Conservation (phyloP, 148 eudicot species). For the Agrostemma githago region DNA sequence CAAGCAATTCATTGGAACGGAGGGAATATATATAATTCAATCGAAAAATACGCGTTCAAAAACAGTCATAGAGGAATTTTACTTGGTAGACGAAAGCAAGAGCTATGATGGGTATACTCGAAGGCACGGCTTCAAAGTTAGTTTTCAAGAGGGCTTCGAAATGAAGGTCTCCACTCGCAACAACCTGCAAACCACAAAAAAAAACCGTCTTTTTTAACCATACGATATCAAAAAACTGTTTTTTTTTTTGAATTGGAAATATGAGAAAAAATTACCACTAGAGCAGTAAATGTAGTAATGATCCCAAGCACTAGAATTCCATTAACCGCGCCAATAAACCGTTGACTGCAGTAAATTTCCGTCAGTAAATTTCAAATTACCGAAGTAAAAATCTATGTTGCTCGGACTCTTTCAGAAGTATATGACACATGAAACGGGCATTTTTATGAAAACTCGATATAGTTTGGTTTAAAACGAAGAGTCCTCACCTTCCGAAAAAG, state of each 20-base stretch:
- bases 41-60: not conserved
- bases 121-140: constrained; percentile 78
- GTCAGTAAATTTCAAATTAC: too few relatives aligned
- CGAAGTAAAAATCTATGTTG: too few relatives aligned
- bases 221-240: too few relatives aligned
- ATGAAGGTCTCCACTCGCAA: constrained; percentile 76
- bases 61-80: constrained; percentile 9
- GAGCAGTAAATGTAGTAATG: constrained; percentile 61
- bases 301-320: constrained; percentile 72
- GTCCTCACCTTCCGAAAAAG: constrained; percentile 75
- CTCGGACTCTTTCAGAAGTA: too few relatives aligned
- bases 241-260: not conserved
- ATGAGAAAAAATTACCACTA: constrained; percentile 57
- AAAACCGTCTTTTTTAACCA: too few relatives aligned
- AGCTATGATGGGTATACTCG: constrained; percentile 79
- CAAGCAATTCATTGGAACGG: too few relatives aligned
- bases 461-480: too few relatives aligned
- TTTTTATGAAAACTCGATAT: too few relatives aligned
- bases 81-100: constrained; percentile 95
- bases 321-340: constrained; percentile 78
- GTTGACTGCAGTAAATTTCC: constrained; percentile 52
- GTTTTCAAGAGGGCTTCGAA: constrained; percentile 83
- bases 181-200: constrained; percentile 40
- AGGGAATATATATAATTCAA: too few relatives aligned
- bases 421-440: too few relatives aligned